Conservation (phyloP, 225 moss, liverwort and hornwort genomes). For the Takakia lepidozioides region DNA sequence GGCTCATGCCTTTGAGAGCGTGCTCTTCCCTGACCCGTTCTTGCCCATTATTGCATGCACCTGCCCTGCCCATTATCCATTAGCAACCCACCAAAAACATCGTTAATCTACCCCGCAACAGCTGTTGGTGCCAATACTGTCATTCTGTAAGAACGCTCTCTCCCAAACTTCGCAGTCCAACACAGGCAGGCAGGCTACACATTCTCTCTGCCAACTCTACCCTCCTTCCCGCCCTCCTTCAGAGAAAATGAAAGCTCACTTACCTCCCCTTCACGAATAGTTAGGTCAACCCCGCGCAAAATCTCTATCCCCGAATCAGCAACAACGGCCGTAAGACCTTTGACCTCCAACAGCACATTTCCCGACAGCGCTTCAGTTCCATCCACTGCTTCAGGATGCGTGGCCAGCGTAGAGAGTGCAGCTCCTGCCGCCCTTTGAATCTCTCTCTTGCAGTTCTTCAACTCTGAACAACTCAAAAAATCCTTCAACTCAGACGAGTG, state of each 20-base stretch:
- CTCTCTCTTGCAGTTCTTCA: too few species aligned
- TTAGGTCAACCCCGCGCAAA: constrained; percentile 77
- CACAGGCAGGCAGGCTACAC: neutral
- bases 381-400: constrained; percentile 31
- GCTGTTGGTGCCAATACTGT: neutral
- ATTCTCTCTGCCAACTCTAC: neutral
- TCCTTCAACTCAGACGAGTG: too few species aligned
- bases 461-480: too few species aligned
- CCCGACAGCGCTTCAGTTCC: constrained; percentile 13
- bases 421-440: too few species aligned
- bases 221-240: too few species aligned
- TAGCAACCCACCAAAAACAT: too few species aligned
- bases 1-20: constrained; percentile 65
- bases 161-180: neutral
- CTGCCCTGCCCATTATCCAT: constrained; percentile 43
- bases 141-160: neutral
- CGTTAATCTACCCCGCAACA: constrained; percentile 1
- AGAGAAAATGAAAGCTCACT: too few species aligned
- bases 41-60: constrained; percentile 98
- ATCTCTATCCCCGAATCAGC: constrained; percentile 75
- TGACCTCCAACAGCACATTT: constrained; percentile 67
- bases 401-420: constrained; percentile 15
- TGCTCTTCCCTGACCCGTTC: constrained; percentile 98
- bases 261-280: constrained; percentile 88
- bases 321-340: constrained; percentile 72